Base-by-base conservation (phyloP, 2,329 filamentous ascomycete species). In the Colletotrichum sp. region DNA sequence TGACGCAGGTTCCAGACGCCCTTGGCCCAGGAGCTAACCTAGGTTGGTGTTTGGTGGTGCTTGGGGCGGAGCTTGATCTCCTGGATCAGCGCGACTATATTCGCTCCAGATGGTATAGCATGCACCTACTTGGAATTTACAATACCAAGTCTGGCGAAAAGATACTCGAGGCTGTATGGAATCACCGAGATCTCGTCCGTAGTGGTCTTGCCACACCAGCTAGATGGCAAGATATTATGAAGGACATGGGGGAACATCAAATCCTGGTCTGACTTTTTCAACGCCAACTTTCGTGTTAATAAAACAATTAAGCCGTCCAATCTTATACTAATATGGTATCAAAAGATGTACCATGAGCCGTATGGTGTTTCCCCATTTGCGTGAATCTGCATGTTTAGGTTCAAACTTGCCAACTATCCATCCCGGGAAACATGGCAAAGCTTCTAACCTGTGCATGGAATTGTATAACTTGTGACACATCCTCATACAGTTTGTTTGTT, bases 221-320 rank as follows among this genome's bases (percentile, higher is more conserved):
- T 3, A 29, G 71, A 34, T 73, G 64, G 71, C 71, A 73, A 44
- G 71, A 73, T 36, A 73, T 59, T n/a, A 73, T 69, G 71, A 52
- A 69, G 57, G 29, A 66, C 32, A 73, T 73, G 16, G 71, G 71
- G 8, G 49, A 73, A 29, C 69, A 66, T 19, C n/a, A 49, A 49
- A 49, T 49, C 11, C 6, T 49, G 44, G 44, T 49, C 11, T 49
- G 44, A 49, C 6, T 13, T 49, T 49, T 49, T 49, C n/a, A 49
- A 49, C 11, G 11, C n/a, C 44, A 13, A 8, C 11, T 49, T 49
- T n/a, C 44, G 44, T 49, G n/a, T 22, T 49, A 12, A n/a, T 11
- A 49, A 22, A 7, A 49, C n/a, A 49, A 11, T 49, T 49, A 11
- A 49, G 44, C 44, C 22, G n/a, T 22, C 9, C 44, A 13, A 13